phyloP scores from a whole-genome alignment of 1,284 basidiomycete species.

The Sanghuangporus sanghuang region DNA sequence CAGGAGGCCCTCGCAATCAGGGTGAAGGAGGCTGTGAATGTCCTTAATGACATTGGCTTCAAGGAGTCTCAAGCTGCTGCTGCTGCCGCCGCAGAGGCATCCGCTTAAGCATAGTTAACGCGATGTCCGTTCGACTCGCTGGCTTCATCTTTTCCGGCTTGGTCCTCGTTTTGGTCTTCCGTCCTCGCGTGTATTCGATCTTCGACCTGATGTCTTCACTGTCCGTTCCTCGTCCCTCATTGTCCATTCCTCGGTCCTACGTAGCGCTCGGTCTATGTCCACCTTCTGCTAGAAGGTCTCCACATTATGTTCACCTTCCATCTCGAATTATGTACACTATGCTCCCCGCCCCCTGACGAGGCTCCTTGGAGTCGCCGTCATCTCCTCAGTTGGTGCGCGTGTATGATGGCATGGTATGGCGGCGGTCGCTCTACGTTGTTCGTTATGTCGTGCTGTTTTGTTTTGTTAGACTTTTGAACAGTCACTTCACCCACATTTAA shows the following conservation, averaged over 20 bases:
- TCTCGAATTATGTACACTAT: not conserved
- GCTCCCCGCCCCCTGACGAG: not conserved
- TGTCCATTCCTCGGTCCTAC: conserved; percentile 11
- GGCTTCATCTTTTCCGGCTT: conserved; percentile 5
- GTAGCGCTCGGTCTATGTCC: conserved; percentile 22
- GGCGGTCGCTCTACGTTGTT: conserved; percentile 10
- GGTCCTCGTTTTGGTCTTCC: not conserved
- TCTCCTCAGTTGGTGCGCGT: not conserved
- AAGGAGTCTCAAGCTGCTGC: conserved; percentile 34
- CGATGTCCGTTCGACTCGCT: not conserved
- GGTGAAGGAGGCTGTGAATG: conserved; percentile 82
- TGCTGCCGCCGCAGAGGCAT: not conserved
- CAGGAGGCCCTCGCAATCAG: conserved; percentile 80
- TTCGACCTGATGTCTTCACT: not conserved
- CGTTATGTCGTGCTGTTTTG: conserved; percentile 2
- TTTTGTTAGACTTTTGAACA: not conserved
- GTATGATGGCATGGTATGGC: conserved; percentile 9
- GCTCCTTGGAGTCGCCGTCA: not conserved
- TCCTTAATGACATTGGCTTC: conserved; percentile 73
- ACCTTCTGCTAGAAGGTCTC: not conserved
- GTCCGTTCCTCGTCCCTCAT: no score
- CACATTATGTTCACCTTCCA: not conserved
- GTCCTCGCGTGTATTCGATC: not conserved
- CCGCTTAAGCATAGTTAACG: not conserved
- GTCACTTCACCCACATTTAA: not conserved